phyloP scores from a whole-genome alignment of 1,284 basidiomycete genomes.

The Fomitopsis betulina region DNA sequence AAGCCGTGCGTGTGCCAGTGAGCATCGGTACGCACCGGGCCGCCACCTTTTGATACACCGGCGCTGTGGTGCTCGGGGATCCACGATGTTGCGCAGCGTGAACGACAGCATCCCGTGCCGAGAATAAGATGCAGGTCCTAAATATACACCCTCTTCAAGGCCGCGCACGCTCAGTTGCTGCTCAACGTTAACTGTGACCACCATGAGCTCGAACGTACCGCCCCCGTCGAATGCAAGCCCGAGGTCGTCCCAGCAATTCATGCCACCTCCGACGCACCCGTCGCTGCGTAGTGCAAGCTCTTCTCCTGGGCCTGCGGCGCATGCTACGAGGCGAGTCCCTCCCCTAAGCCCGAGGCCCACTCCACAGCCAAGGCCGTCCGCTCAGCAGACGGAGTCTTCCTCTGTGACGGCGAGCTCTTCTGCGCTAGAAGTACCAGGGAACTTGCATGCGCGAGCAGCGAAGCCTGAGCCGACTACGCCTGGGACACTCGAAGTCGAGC shows the following conservation, averaged over 20 bases:
- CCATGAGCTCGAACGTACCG: neutral
- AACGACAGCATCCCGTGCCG: no score
- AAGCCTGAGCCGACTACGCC: neutral
- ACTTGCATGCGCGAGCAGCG: neutral
- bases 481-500: neutral
- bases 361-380: neutral
- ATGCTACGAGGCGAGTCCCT: neutral
- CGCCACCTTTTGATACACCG: no score
- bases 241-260: neutral
- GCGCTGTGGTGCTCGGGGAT: no score
- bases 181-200: neutral
- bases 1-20: neutral
- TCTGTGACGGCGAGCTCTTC: neutral
- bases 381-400: neutral
- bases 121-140: neutral
- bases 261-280: slow-evolving; percentile 10
- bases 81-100: no score
- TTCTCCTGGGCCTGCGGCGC: neutral
- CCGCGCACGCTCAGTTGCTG: neutral
- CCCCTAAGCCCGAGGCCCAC: neutral
- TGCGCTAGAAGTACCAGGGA: neutral
- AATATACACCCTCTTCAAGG: neutral
- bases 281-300: slow-evolving; percentile 4
- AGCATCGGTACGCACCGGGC: neutral
- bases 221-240: neutral